phyloP scores from a whole-genome alignment of 208 protist species.

The Eutreptiella sp. region DNA sequence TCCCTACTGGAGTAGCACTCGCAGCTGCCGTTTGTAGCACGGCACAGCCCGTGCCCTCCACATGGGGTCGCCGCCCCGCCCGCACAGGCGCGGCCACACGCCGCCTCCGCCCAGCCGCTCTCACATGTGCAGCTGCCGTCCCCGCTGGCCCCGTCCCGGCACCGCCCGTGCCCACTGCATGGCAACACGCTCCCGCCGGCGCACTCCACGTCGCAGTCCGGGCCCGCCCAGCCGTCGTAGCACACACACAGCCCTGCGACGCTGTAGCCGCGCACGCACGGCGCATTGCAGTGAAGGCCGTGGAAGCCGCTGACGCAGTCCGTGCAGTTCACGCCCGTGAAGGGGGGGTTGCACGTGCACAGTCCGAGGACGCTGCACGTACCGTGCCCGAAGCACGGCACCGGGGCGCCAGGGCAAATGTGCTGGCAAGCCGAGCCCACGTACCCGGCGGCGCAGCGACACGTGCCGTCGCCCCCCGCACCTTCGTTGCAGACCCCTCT shows the following conservation, averaged over 20 bases:
- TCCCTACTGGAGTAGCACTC: not conserved
- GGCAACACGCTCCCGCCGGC: conserved; percentile 4
- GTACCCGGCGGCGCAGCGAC: conserved; percentile 12
- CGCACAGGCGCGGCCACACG: not conserved
- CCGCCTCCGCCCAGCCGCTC: not conserved
- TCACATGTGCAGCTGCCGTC: conserved; percentile 9
- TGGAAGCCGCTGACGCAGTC: not conserved
- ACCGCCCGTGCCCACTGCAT: conserved; percentile 13
- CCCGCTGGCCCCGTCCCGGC: not conserved
- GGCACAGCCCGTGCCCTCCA: conserved; percentile 6
- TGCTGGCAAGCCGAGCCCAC: conserved; percentile 19
- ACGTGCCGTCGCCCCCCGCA: not conserved
- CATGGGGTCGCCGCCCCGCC: conserved; percentile 9
- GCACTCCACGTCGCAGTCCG: conserved; percentile 19
- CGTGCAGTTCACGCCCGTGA: conserved; percentile 5
- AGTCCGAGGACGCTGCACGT: conserved; percentile 3
- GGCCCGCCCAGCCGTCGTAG: conserved; percentile 4
- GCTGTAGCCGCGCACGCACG: not conserved
- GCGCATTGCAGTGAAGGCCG: not conserved
- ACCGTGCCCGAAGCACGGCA: conserved; percentile 28
- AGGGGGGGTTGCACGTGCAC: conserved; percentile 13
- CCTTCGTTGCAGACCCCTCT: conserved; percentile 4
- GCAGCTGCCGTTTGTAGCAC: not conserved
- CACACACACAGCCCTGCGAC: not conserved
- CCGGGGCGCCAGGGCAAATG: conserved; percentile 12